A percentile compares a stretch with the other conserved stretches of the same genome.
Conservation (phyloP, 2,329 filamentous ascomycete species). For the Pseudocercospora macadamiae region DNA sequence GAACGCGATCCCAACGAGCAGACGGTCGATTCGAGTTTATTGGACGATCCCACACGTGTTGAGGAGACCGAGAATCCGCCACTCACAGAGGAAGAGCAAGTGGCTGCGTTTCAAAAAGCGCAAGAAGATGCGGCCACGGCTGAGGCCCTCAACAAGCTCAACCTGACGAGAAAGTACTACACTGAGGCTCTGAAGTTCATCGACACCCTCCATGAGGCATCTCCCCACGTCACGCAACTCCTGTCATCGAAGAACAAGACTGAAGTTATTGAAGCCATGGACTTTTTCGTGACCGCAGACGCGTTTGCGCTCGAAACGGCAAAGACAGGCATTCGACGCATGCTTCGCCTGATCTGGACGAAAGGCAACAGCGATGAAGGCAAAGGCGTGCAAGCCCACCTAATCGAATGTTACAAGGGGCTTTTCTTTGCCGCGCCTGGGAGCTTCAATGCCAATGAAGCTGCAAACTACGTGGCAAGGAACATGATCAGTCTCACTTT, state of each 20-base stretch:
- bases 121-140: constrained; percentile 86
- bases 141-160: constrained; percentile 83
- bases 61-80: constrained; percentile 64
- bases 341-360: constrained; percentile 97
- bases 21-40: constrained; percentile 73
- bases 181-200: constrained; percentile 93
- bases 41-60: constrained; percentile 87
- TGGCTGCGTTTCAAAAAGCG: constrained; percentile 73
- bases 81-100: constrained; percentile 79
- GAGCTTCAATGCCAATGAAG: constrained; percentile 82
- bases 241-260: constrained; percentile 96
- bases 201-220: constrained; percentile 82
- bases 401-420: constrained; percentile 95
- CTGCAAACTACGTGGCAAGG: constrained; percentile 90
- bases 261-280: constrained; percentile 98
- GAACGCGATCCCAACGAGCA: constrained; percentile 65
- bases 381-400: constrained; percentile 93
- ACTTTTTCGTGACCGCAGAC: constrained; percentile 94
- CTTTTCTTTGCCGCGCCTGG: constrained; percentile 96
- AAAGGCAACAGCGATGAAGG: constrained; percentile 99
- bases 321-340: constrained; percentile 87
- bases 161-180: constrained; percentile 87
- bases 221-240: constrained; percentile 79
- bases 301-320: constrained; percentile 96
- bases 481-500: constrained; percentile 99